Evolutionary conservation across 306 rosid genomes (phyloP), one percentile per base, ranked within the genome.

Genomic region (Lathyrus sativus): DNA sequence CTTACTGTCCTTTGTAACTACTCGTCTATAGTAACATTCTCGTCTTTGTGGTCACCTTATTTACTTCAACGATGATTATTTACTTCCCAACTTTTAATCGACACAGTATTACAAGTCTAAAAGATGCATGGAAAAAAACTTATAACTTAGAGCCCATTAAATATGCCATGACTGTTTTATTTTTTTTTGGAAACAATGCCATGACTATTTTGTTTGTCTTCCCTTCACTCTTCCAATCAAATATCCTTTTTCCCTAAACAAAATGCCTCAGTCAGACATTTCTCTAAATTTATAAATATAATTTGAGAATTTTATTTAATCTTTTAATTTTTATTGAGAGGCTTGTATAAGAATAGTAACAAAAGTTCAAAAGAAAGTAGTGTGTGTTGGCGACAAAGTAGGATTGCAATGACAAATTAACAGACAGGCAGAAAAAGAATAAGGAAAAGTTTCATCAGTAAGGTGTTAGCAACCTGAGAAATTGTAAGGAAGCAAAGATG

Each of bases 321-420:
- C 62, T 56, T 29, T 56, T 12, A 28, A 56, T 56, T 28, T 56
- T 56, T 19, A 56, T 56, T 56, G 19, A 56, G 39, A 28, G 38
- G 22, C 19, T 13, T 56, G 41, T 56, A 56, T 6, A 56, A 41
- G 62, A 56, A 28, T 29, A 11, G 1, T 13, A 31, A 56, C 6
- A 56, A 11, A 56, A 29, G 62, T 11, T 56, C 39, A 13, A 56
- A 54, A 56, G 41, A 56, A 56, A 7, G 41, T 11, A 56, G 19
- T 28, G 38, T 10, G 13, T 56, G 15, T 19, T 51, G 5, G 61
- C 11, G 8, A 54, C 37, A 54, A 54, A 54, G 15, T 54, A 54
- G 59, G 59, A 54, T 11, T 11, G 4, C 9, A 54, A 54, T 11
- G 59, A 11, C 35, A 54, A 22, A 54, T 54, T 11, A 54, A 54